These are phyloP conservation scores for Paracoccidioides lutzii DNA, from an alignment of 2,329 filamentous ascomycete species.

Conservation along the genomic window DNA sequence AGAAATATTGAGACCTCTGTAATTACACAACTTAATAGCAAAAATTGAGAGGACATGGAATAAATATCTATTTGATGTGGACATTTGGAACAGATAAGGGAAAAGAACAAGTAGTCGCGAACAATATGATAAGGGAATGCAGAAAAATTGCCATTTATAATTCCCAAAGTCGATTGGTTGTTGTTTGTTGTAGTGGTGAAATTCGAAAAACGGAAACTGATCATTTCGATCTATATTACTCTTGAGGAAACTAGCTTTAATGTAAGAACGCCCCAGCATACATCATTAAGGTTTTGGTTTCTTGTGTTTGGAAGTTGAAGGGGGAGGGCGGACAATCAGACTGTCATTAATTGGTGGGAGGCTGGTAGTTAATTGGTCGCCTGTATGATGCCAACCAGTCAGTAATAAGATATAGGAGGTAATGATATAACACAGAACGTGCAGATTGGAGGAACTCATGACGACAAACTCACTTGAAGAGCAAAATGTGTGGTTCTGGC, in stretches of 20 bases:
- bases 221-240: background rate
- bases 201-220: background rate
- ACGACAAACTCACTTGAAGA: slow-evolving; percentile 59
- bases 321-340: slow-evolving; percentile 7
- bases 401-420: slow-evolving; percentile 7
- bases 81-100: background rate
- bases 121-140: slow-evolving; percentile 9
- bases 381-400: slow-evolving; percentile 33
- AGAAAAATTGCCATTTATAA: slow-evolving; percentile 2
- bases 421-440: slow-evolving; percentile 5
- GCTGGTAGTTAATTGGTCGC: slow-evolving; percentile 73
- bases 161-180: background rate
- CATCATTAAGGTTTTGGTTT: background rate
- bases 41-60: slow-evolving; percentile 6
- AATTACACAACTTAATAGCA: background rate
- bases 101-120: slow-evolving; percentile 4
- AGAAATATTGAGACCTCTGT: background rate
- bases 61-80: background rate
- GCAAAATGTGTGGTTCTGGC: slow-evolving; percentile 91
- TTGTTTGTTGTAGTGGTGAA: background rate
- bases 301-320: slow-evolving; percentile 4
- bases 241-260: background rate
- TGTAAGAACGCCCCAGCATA: slow-evolving; percentile 3
- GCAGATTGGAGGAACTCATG: slow-evolving; percentile 2
- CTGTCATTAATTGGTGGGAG: slow-evolving; percentile 34